Evolutionary conservation across 2,329 filamentous ascomycete genomes (phyloP), one percentile per base, ranked within the genome.

Genomic region (Exophiala mesophila): DNA sequence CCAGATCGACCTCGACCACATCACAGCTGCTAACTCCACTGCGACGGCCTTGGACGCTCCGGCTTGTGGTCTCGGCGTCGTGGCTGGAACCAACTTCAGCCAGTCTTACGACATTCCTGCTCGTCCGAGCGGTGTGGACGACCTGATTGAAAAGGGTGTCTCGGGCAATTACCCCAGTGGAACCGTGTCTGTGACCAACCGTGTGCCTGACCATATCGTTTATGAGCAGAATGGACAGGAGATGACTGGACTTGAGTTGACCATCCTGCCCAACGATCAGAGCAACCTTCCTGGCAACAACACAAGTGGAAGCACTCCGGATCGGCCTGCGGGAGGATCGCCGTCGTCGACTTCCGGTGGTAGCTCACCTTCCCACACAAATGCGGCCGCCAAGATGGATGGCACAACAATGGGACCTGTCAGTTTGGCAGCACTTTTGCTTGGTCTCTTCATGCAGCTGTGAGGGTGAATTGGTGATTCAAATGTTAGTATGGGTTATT

Each of bases 91-190:
- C 46, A 76, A 73, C 49, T 94, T 95, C 72, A 77, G 76, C 65
- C 81, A 69, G 63, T 83, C 87, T 72, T 97, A 94, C 69, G 82
- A 81, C 33, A 70, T 95, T 44, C 89, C 84, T 35, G 66, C 59
- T 3, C 71, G 78, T 4, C 88, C 88, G 9, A 70, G 76, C 3
- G 84, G 81, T 52, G 82, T 80, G 28, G 71, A 81, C 47, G 72
- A 76, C 33, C 72, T 95, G 57, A 90, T 96, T 60, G 72, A 85
- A 53, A 78, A 83, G 36, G 89, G 90, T 49, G 77, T 94, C 47
- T 31, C 32, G 1, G 68, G 65, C 36, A 77, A 76, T 50, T 76
- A 80, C 42, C 79, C 80, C 28, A 66, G 61, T 10, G 83, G 83
- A 55, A 60, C 95, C 39, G 74, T 84, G 18, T 55, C 67, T 2